Conservation (phyloP, 768 basidiomycete species). For the Naganishia friedmannii region DNA sequence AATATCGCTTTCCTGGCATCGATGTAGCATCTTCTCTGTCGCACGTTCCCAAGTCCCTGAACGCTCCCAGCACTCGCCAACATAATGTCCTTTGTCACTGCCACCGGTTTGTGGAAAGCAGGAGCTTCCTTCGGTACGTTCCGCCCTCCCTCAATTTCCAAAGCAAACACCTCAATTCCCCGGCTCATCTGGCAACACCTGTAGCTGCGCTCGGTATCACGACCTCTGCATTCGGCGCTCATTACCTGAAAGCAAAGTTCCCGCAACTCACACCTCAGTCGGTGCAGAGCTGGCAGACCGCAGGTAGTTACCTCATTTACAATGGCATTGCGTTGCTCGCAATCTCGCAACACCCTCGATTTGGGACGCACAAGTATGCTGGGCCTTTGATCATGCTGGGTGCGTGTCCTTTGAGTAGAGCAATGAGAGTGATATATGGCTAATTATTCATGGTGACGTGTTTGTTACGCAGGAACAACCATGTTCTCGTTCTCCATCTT, state of each 20-base stretch:
- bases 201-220: conserved; percentile 17
- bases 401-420: too few relatives aligned
- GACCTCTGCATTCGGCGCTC: conserved; percentile 46
- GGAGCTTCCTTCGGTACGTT: conserved; percentile 19
- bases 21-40: too few relatives aligned
- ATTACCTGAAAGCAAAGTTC: conserved; percentile 42
- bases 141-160: neutral
- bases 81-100: conserved; percentile 17
- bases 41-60: too few relatives aligned
- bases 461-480: conserved; percentile 32
- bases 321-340: conserved; percentile 48
- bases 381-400: conserved; percentile 34
- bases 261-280: conserved; percentile 39
- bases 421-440: too few relatives aligned
- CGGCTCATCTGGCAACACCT: neutral
- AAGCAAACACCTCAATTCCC: too few relatives aligned
- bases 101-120: conserved; percentile 18
- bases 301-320: conserved; percentile 48
- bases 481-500: conserved; percentile 49
- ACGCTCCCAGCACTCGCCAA: too few relatives aligned
- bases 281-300: conserved; percentile 43
- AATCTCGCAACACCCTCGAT: conserved; percentile 41
- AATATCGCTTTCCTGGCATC: too few relatives aligned
- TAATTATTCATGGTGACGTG: neutral
- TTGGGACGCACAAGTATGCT: conserved; percentile 34